Conservation (phyloP, 768 basidiomycete genomes). For the Suillus bovinus region DNA sequence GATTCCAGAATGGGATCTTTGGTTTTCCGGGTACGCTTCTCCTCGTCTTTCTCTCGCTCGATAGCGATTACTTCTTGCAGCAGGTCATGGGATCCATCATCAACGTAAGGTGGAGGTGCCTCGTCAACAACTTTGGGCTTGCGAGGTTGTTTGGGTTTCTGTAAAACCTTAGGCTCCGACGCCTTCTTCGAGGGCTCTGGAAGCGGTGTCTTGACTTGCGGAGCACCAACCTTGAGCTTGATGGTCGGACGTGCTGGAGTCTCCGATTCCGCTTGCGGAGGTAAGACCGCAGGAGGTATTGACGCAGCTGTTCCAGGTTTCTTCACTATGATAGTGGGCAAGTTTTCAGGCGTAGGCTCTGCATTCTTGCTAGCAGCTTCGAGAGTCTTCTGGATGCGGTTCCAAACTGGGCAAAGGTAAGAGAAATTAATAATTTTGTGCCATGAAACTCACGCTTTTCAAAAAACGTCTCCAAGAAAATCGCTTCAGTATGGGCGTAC, state of each 20-base stretch:
- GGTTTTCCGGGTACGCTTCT: conserved; percentile 45
- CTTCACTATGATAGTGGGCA: conserved; percentile 28
- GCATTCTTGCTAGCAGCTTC: conserved; percentile 59
- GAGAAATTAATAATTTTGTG: conserved; percentile 4
- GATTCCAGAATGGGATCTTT: conserved; percentile 42
- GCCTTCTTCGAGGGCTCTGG: conserved; percentile 31
- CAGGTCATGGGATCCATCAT: conserved; percentile 82
- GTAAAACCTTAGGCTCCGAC: conserved; percentile 33
- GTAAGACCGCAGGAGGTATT: conserved; percentile 6
- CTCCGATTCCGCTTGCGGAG: conserved; percentile 37
- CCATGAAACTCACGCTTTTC: conserved; percentile 68
- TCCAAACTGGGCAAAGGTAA: conserved; percentile 64
- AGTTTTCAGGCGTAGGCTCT: conserved; percentile 20
- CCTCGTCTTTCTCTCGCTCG: conserved; percentile 64
- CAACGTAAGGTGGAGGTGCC: conserved; percentile 67
- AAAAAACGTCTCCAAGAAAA: conserved; percentile 76
- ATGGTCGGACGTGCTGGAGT: conserved; percentile 54
- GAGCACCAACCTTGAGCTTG: conserved; percentile 64
- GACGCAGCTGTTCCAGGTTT: conserved; percentile 13
- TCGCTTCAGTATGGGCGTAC: conserved; percentile 73
- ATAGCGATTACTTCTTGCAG: conserved; percentile 82
- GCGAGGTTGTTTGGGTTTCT: conserved; percentile 40
- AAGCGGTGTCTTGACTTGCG: conserved; percentile 37
- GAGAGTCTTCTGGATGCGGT: conserved; percentile 80
- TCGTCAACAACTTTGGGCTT: conserved; percentile 47